Conservation (phyloP, 2,329 filamentous ascomycete genomes). For the Cladosporium sp. region DNA sequence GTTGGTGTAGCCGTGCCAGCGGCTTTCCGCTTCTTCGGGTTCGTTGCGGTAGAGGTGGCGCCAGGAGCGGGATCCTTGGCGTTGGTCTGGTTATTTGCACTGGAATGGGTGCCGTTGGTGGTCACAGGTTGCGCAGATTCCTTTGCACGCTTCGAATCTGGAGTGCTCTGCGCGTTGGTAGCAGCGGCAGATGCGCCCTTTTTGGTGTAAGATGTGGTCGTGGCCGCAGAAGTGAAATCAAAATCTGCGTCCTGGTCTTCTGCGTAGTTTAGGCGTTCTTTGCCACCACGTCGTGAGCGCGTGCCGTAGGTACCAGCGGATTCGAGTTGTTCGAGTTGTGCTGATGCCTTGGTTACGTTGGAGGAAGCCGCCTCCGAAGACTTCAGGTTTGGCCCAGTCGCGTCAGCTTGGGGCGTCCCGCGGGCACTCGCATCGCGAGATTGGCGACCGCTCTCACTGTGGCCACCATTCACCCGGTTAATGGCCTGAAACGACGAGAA, state of each 20-base stretch:
- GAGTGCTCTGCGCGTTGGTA: conserved; percentile 21
- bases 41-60: conserved; percentile 56
- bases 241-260: conserved; percentile 93
- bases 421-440: conserved; percentile 18
- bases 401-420: conserved; percentile 15
- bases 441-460: conserved; percentile 26
- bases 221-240: conserved; percentile 58
- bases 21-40: conserved; percentile 85
- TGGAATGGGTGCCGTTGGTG: conserved; percentile 23
- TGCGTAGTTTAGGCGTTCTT: conserved; percentile 86
- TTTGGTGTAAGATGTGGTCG: conserved; percentile 34
- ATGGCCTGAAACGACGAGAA: conserved; percentile 31
- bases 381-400: neutral
- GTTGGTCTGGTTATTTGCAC: conserved; percentile 15
- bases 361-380: conserved; percentile 7
- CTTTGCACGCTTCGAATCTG: conserved; percentile 24
- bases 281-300: conserved; percentile 80
- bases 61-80: conserved; percentile 47
- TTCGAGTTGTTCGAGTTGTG: conserved; percentile 43
- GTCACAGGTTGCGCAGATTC: conserved; percentile 24
- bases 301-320: conserved; percentile 68
- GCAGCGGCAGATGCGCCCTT: conserved; percentile 37
- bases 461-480: conserved; percentile 28
- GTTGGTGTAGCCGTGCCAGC: conserved; percentile 45
- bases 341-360: conserved; percentile 28